phyloP scores from a whole-genome alignment of 2,329 filamentous ascomycete species.

The Capronia epimyces region DNA sequence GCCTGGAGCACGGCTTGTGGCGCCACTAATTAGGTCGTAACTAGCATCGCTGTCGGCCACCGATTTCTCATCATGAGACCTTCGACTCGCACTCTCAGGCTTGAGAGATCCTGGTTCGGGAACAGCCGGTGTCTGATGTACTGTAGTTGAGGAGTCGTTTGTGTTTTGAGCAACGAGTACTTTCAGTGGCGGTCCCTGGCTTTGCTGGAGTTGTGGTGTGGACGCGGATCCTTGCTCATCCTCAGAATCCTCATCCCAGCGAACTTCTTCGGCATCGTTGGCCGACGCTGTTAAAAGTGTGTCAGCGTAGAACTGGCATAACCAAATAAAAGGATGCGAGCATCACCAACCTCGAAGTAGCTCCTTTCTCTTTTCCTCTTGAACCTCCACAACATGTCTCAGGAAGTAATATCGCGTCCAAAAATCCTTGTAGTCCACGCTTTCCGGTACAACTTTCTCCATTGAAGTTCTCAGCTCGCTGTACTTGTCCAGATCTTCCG shows the following conservation, averaged over 20 bases:
- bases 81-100: conserved; percentile 54
- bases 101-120: conserved; percentile 46
- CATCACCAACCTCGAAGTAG: conserved; percentile 71
- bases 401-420: conserved; percentile 97
- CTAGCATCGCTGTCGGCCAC: conserved; percentile 90
- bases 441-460: conserved; percentile 92
- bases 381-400: conserved; percentile 84
- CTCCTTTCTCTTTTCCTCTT: conserved; percentile 82
- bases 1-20: conserved; percentile 69
- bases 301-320: conserved; percentile 12
- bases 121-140: conserved; percentile 32
- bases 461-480: conserved; percentile 79
- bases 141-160: conserved; percentile 22
- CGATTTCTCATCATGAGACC: conserved; percentile 81
- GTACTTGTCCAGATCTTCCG: conserved; percentile 75
- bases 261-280: conserved; percentile 66
- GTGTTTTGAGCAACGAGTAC: conserved; percentile 25
- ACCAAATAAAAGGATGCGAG: conserved; percentile 5
- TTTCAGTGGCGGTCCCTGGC: conserved; percentile 35
- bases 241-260: conserved; percentile 68
- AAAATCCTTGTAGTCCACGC: conserved; percentile 81
- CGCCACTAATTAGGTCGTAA: conserved; percentile 86
- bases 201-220: conserved; percentile 42
- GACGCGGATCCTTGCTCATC: conserved; percentile 43
- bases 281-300: conserved; percentile 36